Evolutionary conservation across 352 stramenopile genomes (phyloP), one percentile per base, ranked within the genome.

Genomic region (Phytophthora crassamura): DNA sequence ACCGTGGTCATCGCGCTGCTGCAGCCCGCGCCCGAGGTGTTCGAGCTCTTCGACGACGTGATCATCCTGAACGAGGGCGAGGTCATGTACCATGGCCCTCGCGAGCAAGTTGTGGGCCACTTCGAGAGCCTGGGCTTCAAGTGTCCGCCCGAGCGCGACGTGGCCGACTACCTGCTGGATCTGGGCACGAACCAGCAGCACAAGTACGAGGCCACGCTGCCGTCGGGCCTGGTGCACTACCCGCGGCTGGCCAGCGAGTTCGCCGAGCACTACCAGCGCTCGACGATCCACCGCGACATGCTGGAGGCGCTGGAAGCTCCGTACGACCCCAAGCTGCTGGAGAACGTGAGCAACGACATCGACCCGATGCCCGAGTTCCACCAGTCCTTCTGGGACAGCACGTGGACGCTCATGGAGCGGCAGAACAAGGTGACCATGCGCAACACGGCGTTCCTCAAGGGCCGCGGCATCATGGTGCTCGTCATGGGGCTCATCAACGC

Each of bases 1-100:
- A 90, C 81, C n/a, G 59, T 74, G 14, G 79, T 91, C 20, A 77
- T 97, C 10, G 84, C 86, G 5, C 67, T 98, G 40, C 67, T 97
- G 18, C 78, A 98, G 73, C 93, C 95, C n/a, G n/a, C n/a, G n/a
- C n/a, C n/a, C n/a, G n/a, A n/a, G n/a, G n/a, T n/a, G n/a, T n/a
- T n/a, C n/a, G n/a, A n/a, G n/a, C n/a, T n/a, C n/a, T n/a, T n/a
- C n/a, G n/a, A n/a, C n/a, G n/a, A n/a, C n/a, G n/a, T n/a, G n/a
- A n/a, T n/a, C n/a, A n/a, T n/a, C n/a, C n/a, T n/a, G n/a, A n/a
- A n/a, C n/a, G n/a, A n/a, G n/a, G n/a, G n/a, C n/a, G n/a, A n/a
- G n/a, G n/a, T n/a, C n/a, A n/a, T n/a, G n/a, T n/a, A n/a, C n/a
- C n/a, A n/a, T n/a, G n/a, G n/a, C n/a, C n/a, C n/a, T n/a, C n/a